phyloP scores from a whole-genome alignment of 192 early-diverging fungal species.

The Physocladia obscura region DNA sequence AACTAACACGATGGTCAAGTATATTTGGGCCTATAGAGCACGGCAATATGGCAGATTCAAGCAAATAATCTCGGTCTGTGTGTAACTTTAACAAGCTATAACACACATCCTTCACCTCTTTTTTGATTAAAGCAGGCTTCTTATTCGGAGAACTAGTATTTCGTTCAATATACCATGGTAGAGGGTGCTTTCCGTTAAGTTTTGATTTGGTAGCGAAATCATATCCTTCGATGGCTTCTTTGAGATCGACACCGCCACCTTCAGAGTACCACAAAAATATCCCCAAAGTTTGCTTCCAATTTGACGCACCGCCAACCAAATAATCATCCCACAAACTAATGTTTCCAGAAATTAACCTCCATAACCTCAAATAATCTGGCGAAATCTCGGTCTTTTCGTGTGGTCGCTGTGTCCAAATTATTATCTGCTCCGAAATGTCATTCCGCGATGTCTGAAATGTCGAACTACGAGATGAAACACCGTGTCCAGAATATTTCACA shows the following conservation, averaged over 20 bases:
- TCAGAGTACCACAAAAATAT: constrained; percentile 54
- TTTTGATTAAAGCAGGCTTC: too few relatives aligned
- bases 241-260: constrained; percentile 40
- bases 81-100: constrained; percentile 75
- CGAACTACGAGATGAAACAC: constrained; percentile 30
- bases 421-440: constrained; percentile 34
- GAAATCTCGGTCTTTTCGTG: constrained; percentile 4
- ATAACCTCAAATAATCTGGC: constrained; percentile 38
- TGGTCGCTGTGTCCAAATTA: constrained; percentile 35
- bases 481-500: constrained; percentile 37
- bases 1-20: constrained; percentile 69
- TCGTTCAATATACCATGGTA: background rate
- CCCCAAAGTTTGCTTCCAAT: constrained; percentile 54
- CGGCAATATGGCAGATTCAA: constrained; percentile 64
- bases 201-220: constrained; percentile 10
- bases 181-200: background rate
- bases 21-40: constrained; percentile 54
- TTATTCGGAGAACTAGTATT: background rate
- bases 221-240: constrained; percentile 39
- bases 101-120: constrained; percentile 58
- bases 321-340: constrained; percentile 32
- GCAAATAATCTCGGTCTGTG: constrained; percentile 43
- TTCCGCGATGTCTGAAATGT: constrained; percentile 21
- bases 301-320: constrained; percentile 5
- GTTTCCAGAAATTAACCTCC: constrained; percentile 42